phyloP scores from a whole-genome alignment of 1,284 basidiomycete species.

The Boletus semigastroideus region DNA sequence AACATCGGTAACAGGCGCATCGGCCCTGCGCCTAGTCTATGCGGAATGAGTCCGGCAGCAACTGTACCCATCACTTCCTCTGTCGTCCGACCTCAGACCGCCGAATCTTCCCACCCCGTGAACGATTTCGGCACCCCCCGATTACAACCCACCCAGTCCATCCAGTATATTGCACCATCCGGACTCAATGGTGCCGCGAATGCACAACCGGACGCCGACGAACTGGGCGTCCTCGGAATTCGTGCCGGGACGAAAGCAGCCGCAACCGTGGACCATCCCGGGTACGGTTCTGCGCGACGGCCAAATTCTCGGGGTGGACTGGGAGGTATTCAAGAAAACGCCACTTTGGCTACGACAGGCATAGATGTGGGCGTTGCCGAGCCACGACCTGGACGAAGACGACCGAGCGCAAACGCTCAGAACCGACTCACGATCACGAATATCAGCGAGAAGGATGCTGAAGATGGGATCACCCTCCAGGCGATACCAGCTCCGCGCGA shows the following conservation, averaged over 20 bases:
- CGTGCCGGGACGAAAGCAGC: constrained; percentile 5
- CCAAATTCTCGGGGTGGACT: constrained; percentile 25
- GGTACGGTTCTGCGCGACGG: constrained; percentile 21
- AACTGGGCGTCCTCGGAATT: constrained; percentile 35
- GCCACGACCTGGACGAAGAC: constrained; percentile 21
- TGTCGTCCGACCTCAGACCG: constrained; percentile 20
- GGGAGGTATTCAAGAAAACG: constrained; percentile 26
- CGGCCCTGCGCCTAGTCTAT: constrained; percentile 65
- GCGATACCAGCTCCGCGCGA: constrained; percentile 6
- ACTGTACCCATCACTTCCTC: constrained; percentile 29
- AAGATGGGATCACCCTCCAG: constrained; percentile 31
- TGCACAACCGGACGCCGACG: constrained; percentile 14
- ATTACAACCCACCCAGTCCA: constrained; percentile 19
- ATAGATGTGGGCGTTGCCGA: constrained; percentile 3
- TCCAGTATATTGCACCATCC: constrained; percentile 33
- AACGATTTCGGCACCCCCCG: constrained; percentile 13
- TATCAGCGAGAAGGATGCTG: constrained; percentile 35
- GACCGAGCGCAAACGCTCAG: constrained; percentile 26
- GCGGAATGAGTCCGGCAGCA: constrained; percentile 35
- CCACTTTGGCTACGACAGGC: constrained; percentile 1
- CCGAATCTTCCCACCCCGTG: constrained; percentile 16
- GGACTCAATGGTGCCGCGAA: constrained; percentile 15
- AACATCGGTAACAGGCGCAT: constrained; percentile 52
- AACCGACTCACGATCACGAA: constrained; percentile 40
- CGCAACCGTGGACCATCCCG: constrained; percentile 31